These are phyloP conservation scores for Camelina neglecta DNA, from an alignment of 345 rosid species.

Conservation along the genomic window DNA sequence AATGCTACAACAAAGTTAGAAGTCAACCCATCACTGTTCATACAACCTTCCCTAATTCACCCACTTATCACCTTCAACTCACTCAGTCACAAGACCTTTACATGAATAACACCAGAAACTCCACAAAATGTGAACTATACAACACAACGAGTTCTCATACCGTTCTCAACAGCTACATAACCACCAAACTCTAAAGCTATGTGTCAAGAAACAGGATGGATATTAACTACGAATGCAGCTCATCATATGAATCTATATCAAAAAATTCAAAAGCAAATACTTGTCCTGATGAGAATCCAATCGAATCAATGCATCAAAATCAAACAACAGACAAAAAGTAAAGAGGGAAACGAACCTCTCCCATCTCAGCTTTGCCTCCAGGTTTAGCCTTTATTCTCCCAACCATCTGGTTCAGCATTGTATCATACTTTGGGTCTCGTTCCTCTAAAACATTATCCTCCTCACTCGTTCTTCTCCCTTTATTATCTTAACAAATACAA, in stretches of 20 bases:
- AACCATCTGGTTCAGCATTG: slow-evolving; percentile 86
- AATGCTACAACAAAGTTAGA: neutral
- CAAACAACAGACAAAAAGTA: neutral
- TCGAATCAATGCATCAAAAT: neutral
- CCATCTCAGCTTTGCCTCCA: slow-evolving; percentile 88
- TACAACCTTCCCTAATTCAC: neutral
- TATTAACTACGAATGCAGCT: neutral
- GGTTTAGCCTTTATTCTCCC: slow-evolving; percentile 83
- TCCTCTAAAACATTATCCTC: slow-evolving; percentile 71
- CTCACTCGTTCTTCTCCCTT: slow-evolving; percentile 40
- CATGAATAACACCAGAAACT: neutral
- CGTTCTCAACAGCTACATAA: slow-evolving; percentile 4
- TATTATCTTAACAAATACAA: slow-evolving; percentile 45
- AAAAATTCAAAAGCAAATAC: neutral
- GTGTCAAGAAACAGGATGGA: neutral
- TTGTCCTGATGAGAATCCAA: neutral
- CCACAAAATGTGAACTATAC: slow-evolving; percentile 10
- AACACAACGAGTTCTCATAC: neutral
- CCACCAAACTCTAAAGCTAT: neutral
- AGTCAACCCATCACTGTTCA: slow-evolving; percentile 18
- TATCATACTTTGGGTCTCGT: slow-evolving; percentile 70
- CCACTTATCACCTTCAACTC: neutral
- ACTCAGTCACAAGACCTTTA: neutral
- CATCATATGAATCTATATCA: neutral
- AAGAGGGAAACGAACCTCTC: slow-evolving; percentile 60